Conservation (phyloP, 495 filamentous ascomycete species). For the Neurospora hispaniola region DNA sequence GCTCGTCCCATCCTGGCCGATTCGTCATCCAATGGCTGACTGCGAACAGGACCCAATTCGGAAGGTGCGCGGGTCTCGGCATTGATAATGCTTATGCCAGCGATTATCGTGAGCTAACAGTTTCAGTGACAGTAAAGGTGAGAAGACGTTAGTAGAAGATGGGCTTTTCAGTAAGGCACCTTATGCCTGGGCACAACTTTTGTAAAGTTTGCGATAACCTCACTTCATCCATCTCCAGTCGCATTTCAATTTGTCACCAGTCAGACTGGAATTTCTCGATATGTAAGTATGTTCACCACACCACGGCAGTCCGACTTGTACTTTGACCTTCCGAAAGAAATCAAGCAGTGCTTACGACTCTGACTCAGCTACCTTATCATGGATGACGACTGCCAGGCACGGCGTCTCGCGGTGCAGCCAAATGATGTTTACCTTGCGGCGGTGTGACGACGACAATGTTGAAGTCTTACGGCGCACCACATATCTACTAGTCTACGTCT, state of each 20-base stretch:
- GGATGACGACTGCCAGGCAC: background rate
- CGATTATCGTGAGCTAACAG: background rate
- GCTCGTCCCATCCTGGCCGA: background rate
- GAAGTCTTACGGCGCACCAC: background rate
- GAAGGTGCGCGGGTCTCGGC: background rate
- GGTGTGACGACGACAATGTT: background rate
- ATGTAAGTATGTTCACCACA: background rate
- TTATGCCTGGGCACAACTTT: background rate
- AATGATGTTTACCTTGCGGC: background rate
- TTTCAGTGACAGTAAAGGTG: background rate
- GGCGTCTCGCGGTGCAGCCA: background rate
- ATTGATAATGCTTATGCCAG: background rate
- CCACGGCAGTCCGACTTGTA: background rate
- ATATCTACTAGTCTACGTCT: background rate
- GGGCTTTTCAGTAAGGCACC: background rate
- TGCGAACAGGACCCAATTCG: background rate
- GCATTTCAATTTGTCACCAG: background rate
- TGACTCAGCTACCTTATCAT: background rate
- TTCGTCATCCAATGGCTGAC: background rate
- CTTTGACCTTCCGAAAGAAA: background rate
- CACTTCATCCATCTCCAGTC: background rate
- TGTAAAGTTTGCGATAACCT: background rate
- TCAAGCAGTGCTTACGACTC: background rate
- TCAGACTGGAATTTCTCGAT: background rate
- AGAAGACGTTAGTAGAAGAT: background rate